Evolutionary conservation across 768 basidiomycete genomes (phyloP), one percentile per base, ranked within the genome.

Genomic region (Termitomyces sp.): DNA sequence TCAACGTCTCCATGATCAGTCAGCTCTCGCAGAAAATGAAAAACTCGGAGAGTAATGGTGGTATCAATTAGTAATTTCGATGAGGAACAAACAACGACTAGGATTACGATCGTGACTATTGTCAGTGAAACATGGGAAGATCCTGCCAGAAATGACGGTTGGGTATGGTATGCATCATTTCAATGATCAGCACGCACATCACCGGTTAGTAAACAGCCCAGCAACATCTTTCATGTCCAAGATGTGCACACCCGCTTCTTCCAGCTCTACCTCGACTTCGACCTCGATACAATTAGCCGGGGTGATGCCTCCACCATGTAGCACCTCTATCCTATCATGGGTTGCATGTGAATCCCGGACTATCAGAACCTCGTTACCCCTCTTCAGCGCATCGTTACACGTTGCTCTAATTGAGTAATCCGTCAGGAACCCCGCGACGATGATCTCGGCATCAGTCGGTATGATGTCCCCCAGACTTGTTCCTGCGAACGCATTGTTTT

Each of bases 401-500:
- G 88, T 83, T 45, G 81, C 80, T 37, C 79, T 69, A 8, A 87
- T 75, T 47, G 84, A 83, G 61, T 83, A 87, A 72, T 89, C 87
- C 66, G 85, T 86, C 71, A 86, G 85, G 69, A 87, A 80, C 14
- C 88, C 88, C 17, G 82, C 83, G 54, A 89, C 79, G 55, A 89
- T 78, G 55, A 89, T 77, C 76, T 88, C 83, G 14, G 86, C 86
- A 36, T 83, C 79, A 3, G 68, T 57, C 0, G 80, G 77, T 40
- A 91, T 73, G 47, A 85, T 67, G 3, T 80, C 76, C 8, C 72
- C 79, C 4, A 91, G 76, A 11, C 56, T 63, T 20, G 87, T 89
- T 11, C 85, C 85, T 0, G 81, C 77, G 64, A 89, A 91, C 32
- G 87, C 86, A 65, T 89, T 88, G 74, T 85, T 88, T 74, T 86